A percentile compares a stretch with the other conserved stretches of the same genome.
Conservation (phyloP, 2,329 filamentous ascomycete genomes). For the Catunica adiposa region DNA sequence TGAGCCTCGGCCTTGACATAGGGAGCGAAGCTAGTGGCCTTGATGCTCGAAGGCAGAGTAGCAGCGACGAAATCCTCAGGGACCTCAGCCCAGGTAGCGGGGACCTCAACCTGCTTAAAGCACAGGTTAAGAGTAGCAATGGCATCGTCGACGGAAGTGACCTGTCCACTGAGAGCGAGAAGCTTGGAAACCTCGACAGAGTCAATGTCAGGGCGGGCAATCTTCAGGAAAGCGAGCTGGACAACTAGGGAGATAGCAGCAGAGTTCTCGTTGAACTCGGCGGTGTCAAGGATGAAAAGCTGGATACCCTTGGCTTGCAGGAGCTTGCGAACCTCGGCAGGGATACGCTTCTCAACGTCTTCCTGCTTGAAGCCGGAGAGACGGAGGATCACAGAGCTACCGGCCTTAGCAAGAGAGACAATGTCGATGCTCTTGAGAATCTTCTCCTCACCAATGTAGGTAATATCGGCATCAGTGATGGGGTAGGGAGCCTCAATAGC, state of each 20-base stretch:
- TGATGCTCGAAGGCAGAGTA: slow-evolving; percentile 42
- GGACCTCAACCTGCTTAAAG: slow-evolving; percentile 58
- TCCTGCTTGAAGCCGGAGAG: slow-evolving; percentile 70
- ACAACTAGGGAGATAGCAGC: slow-evolving; percentile 51
- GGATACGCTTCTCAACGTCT: slow-evolving; percentile 74
- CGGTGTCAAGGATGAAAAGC: slow-evolving; percentile 60
- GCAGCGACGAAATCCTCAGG: slow-evolving; percentile 22
- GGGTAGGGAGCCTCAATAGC: slow-evolving; percentile 73
- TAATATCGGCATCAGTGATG: slow-evolving; percentile 61
- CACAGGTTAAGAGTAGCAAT: slow-evolving; percentile 29
- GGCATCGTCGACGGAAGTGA: slow-evolving; percentile 9
- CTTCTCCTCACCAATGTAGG: slow-evolving; percentile 62
- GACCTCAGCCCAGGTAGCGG: slow-evolving; percentile 62
- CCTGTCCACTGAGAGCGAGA: slow-evolving; percentile 22
- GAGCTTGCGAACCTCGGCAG: slow-evolving; percentile 50
- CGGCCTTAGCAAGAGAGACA: slow-evolving; percentile 49
- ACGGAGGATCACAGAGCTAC: slow-evolving; percentile 58
- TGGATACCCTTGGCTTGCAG: slow-evolving; percentile 53
- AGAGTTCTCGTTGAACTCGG: slow-evolving; percentile 43
- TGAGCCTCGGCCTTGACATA: slow-evolving; percentile 66
- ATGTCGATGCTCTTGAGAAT: slow-evolving; percentile 66
- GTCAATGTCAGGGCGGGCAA: slow-evolving; percentile 52
- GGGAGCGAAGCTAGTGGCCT: slow-evolving; percentile 63
- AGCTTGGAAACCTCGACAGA: slow-evolving; percentile 50
- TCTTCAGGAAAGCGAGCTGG: slow-evolving; percentile 68